A percentile compares a stretch with the other conserved stretches of the same genome.
Evolutionary conservation across 129 eudicot genomes (phyloP).

Genomic region (Helianthus annuus): HanXRQr2.0-SUNRISE NC_035442.2:90868825-90869324

Average conservation of each 20-base stretch:
- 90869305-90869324: constrained; percentile 62
- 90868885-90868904: constrained; percentile 13
- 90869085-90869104: constrained; percentile 38
- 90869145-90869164: constrained; percentile 52
- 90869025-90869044: constrained; percentile 38
- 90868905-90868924: background rate
- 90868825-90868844: constrained; percentile 48
- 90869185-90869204: constrained; percentile 45
- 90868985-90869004: constrained; percentile 2
- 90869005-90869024: constrained; percentile 32
- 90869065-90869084: constrained; percentile 16
- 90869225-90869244: constrained; percentile 68
- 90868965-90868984: constrained; percentile 36
- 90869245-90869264: constrained; percentile 67
- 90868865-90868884: constrained; percentile 27
- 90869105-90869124: constrained; percentile 40
- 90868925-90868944: constrained; percentile 18
- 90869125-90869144: constrained; percentile 48
- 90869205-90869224: constrained; percentile 62
- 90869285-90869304: constrained; percentile 72
- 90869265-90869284: constrained; percentile 61
- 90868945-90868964: constrained; percentile 35
- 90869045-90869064: constrained; percentile 33
- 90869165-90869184: constrained; percentile 62
- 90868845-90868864: constrained; percentile 42